phyloP scores from a whole-genome alignment of 2,329 filamentous ascomycete genomes.

The Bipolaris cookei region DNA sequence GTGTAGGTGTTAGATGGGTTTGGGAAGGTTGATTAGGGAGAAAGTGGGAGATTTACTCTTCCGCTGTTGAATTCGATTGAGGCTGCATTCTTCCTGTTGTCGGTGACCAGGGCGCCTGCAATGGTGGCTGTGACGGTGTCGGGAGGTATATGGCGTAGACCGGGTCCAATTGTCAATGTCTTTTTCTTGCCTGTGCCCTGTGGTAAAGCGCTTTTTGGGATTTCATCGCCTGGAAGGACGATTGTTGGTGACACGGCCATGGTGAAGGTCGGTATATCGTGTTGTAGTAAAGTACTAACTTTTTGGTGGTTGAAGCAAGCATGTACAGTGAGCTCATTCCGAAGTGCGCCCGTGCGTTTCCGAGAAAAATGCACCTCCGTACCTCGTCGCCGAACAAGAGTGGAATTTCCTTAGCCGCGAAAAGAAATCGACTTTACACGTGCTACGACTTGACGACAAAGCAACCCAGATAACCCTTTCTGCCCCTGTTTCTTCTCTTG shows the following conservation, averaged over 20 bases:
- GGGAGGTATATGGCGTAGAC: slow-evolving; percentile 81
- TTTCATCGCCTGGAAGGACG: slow-evolving; percentile 80
- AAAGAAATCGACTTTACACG: slow-evolving; percentile 9
- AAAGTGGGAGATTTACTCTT: slow-evolving; percentile 57
- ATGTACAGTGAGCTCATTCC: slow-evolving; percentile 26
- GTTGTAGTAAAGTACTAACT: neutral
- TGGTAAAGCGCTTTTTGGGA: slow-evolving; percentile 71
- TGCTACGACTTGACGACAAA: slow-evolving; percentile 1
- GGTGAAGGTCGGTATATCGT: slow-evolving; percentile 14
- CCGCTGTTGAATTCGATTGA: slow-evolving; percentile 77
- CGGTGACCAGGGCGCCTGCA: slow-evolving; percentile 69
- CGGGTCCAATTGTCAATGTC: slow-evolving; percentile 81
- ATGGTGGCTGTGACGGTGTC: slow-evolving; percentile 72
- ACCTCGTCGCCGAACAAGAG: slow-evolving; percentile 26
- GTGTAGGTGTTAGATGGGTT: slow-evolving; percentile 14
- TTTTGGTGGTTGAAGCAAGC: slow-evolving; percentile 3
- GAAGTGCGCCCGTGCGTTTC: slow-evolving; percentile 17
- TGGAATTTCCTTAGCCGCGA: slow-evolving; percentile 29
- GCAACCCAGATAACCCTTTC: slow-evolving; percentile 1
- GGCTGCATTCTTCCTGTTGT: slow-evolving; percentile 75
- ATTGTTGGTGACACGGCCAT: slow-evolving; percentile 66
- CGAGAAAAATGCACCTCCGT: slow-evolving; percentile 20
- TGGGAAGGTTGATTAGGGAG: slow-evolving; percentile 13
- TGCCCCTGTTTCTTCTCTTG: neutral
- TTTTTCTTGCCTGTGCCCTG: slow-evolving; percentile 66